Conservation (phyloP, 164 flowering plant genomes). For the Vitis rupestris region DNA sequence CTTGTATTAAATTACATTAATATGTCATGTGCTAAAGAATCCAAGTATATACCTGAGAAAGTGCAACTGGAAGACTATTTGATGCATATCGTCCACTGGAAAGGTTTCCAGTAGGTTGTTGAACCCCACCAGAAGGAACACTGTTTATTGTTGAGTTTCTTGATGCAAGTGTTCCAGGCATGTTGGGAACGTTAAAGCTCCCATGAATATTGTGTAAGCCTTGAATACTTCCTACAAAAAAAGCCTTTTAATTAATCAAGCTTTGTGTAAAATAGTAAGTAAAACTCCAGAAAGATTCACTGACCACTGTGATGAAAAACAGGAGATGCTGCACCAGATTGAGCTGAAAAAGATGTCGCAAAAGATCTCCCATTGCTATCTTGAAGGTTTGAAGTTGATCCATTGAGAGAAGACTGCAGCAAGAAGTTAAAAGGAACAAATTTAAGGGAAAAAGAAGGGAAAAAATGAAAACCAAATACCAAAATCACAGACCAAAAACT, state of each 20-base stretch:
- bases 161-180: slow-evolving; percentile 65
- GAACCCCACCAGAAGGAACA: slow-evolving; percentile 69
- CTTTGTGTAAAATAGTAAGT: neutral
- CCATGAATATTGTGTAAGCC: slow-evolving; percentile 80
- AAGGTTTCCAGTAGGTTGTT: slow-evolving; percentile 73
- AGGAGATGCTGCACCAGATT: slow-evolving; percentile 71
- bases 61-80: slow-evolving; percentile 72
- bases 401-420: slow-evolving; percentile 66
- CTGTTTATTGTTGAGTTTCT: slow-evolving; percentile 65
- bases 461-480: too few relatives aligned
- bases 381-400: slow-evolving; percentile 71
- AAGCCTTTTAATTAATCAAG: neutral
- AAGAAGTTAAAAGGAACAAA: neutral
- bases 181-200: slow-evolving; percentile 66
- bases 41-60: slow-evolving; percentile 63
- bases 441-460: too few relatives aligned
- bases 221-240: slow-evolving; percentile 52
- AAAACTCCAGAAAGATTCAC: slow-evolving; percentile 14
- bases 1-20: neutral
- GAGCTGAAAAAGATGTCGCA: slow-evolving; percentile 66
- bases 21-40: neutral
- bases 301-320: slow-evolving; percentile 73
- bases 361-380: slow-evolving; percentile 70
- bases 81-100: slow-evolving; percentile 82
- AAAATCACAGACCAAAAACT: too few relatives aligned